A percentile compares a stretch with the other conserved stretches of the same genome.
These are phyloP conservation scores for Aspergillus amoenus DNA, from an alignment of 2,329 filamentous ascomycete genomes.

Conservation along the genomic window DNA sequence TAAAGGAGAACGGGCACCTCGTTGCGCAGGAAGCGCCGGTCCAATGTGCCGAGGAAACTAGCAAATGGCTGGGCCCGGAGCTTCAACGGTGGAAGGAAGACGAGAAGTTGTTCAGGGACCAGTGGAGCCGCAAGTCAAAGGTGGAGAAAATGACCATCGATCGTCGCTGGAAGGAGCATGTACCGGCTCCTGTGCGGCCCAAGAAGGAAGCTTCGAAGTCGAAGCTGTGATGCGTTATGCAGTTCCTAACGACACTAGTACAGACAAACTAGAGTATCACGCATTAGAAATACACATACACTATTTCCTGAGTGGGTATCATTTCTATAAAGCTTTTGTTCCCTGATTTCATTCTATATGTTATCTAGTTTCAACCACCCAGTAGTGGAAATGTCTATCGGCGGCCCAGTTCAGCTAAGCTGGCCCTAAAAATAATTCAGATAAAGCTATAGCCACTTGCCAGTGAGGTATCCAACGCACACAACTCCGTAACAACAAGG, in stretches of 20 bases:
- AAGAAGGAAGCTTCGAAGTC: conserved; percentile 25
- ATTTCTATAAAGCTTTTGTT: not conserved
- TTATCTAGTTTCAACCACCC: conserved; percentile 4
- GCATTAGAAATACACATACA: not conserved
- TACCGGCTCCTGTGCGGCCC: conserved; percentile 31
- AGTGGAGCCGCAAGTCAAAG: conserved; percentile 53
- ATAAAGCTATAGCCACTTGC: not conserved
- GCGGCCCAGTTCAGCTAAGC: conserved; percentile 1
- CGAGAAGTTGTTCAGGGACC: conserved; percentile 54
- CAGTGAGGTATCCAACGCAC: conserved; percentile 5
- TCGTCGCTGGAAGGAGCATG: conserved; percentile 52
- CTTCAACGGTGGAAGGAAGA: conserved; percentile 58
- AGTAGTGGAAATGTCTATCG: conserved; percentile 15
- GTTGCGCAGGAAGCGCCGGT: conserved; percentile 77
- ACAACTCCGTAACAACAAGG: conserved; percentile 3
- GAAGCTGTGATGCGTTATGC: conserved; percentile 25
- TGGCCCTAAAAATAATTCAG: not conserved
- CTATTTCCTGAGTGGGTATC: not conserved
- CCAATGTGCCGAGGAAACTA: conserved; percentile 62
- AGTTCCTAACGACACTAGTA: not conserved
- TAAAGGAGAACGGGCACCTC: conserved; percentile 71
- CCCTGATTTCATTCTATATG: conserved; percentile 5
- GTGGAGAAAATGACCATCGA: conserved; percentile 58
- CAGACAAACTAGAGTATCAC: not conserved
- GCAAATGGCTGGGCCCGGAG: conserved; percentile 58